phyloP scores from a whole-genome alignment of 169 alveolate species.

The Plasmodium coatneyi region DNA sequence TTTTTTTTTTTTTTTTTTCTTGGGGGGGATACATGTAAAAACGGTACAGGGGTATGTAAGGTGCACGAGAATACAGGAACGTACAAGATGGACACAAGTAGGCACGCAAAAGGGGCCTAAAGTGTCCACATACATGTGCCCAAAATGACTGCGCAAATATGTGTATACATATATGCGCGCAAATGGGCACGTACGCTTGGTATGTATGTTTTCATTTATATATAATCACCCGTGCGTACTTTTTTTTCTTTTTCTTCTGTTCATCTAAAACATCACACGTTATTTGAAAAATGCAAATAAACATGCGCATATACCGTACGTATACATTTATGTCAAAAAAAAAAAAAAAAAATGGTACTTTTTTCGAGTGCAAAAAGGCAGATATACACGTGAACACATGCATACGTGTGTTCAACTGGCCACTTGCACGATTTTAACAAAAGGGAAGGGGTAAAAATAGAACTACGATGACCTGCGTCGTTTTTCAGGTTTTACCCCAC shows the following conservation, averaged over 20 bases:
- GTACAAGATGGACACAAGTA: not conserved
- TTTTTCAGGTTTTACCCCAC: not conserved
- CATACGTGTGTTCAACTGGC: not conserved
- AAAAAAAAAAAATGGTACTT: not conserved
- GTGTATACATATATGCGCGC: not conserved
- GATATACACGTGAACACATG: not conserved
- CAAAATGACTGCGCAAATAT: not conserved
- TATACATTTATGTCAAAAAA: not conserved
- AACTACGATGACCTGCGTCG: not conserved
- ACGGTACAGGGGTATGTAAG: not conserved
- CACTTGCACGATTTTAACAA: not conserved
- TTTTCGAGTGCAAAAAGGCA: not conserved
- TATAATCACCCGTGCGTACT: not conserved
- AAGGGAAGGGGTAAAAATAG: not conserved
- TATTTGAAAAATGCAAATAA: not conserved
- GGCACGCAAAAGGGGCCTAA: not conserved
- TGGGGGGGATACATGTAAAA: not conserved
- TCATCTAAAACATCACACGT: not conserved
- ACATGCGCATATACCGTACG: not conserved
- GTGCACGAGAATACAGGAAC: too few relatives aligned
- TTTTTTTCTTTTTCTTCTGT: not conserved
- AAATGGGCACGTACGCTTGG: not conserved
- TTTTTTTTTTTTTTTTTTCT: slow-evolving; percentile 8
- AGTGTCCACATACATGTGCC: not conserved
- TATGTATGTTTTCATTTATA: not conserved